Percentiles rank a stretch among this genome's conserved stretches.
phyloP scores from a whole-genome alignment of 78 protist species.

The Ministeria vibrans region DNA sequence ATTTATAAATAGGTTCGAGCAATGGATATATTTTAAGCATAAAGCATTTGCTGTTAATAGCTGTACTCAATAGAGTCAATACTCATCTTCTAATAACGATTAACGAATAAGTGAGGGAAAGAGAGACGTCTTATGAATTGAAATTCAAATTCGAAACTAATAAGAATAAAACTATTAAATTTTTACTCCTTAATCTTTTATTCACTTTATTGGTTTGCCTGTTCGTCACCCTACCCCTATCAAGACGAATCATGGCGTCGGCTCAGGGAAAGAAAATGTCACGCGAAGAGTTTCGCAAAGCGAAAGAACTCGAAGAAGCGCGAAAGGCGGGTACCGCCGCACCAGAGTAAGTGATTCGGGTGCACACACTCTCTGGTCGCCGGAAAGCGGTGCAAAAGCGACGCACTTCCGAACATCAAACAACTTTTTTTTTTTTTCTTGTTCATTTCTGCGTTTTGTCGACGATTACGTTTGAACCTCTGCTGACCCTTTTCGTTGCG shows the following conservation, averaged over 20 bases:
- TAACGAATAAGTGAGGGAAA: too few relatives aligned
- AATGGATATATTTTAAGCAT: too few relatives aligned
- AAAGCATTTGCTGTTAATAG: too few relatives aligned
- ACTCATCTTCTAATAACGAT: too few relatives aligned
- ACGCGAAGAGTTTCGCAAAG: background rate
- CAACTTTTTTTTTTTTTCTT: background rate
- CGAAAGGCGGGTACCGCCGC: constrained; percentile 74
- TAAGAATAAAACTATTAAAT: too few relatives aligned
- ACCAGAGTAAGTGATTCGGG: constrained; percentile 62
- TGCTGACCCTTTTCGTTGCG: background rate
- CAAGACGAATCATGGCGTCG: background rate
- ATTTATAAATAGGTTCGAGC: too few relatives aligned
- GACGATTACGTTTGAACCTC: background rate
- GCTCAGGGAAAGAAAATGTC: background rate
- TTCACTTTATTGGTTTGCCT: too few relatives aligned
- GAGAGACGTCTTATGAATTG: too few relatives aligned
- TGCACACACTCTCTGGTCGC: background rate
- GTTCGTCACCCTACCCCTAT: too few relatives aligned
- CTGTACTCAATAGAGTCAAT: too few relatives aligned
- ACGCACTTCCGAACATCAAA: background rate
- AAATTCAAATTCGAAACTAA: too few relatives aligned
- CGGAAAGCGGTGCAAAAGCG: background rate
- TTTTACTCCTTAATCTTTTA: too few relatives aligned
- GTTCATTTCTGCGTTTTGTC: background rate
- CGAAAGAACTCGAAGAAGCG: constrained; percentile 35